phyloP scores from a whole-genome alignment of 768 basidiomycete species.

The Trametes cubensis region DNA sequence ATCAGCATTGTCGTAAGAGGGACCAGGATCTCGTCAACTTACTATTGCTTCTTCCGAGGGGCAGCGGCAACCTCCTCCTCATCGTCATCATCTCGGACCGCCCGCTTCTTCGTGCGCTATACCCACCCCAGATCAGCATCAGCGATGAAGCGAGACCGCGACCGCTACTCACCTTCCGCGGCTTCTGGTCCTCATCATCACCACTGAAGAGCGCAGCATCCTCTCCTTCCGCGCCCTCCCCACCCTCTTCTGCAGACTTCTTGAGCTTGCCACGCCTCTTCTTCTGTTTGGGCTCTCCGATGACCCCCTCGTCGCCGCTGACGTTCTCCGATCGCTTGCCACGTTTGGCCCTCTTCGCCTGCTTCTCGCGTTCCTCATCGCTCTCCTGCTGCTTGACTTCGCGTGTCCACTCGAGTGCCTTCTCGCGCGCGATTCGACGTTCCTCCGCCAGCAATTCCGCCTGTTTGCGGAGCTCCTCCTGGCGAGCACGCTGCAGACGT shows the following conservation, averaged over 20 bases:
- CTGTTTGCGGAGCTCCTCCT: conserved; percentile 66
- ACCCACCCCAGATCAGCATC: not conserved
- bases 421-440: conserved; percentile 73
- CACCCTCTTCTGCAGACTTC: conserved; percentile 51
- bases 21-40: conserved; percentile 34
- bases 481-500: conserved; percentile 52
- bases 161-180: conserved; percentile 62
- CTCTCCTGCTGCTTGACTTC: conserved; percentile 62
- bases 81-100: conserved; percentile 77
- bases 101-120: conserved; percentile 68
- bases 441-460: conserved; percentile 82
- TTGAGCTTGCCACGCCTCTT: conserved; percentile 71
- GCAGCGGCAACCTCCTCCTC: conserved; percentile 55
- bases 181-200: conserved; percentile 67
- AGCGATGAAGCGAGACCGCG: not conserved
- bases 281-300: conserved; percentile 61
- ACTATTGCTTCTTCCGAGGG: conserved; percentile 81
- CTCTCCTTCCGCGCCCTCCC: conserved; percentile 47
- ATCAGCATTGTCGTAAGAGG: conserved; percentile 4
- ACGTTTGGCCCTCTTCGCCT: conserved; percentile 52
- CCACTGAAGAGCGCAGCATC: conserved; percentile 72
- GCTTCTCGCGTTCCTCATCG: conserved; percentile 75
- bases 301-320: conserved; percentile 37
- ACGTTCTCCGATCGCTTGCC: conserved; percentile 57
- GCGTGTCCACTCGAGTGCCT: conserved; percentile 77